Evolutionary conservation across 1,284 basidiomycete genomes (phyloP), one percentile per base, ranked within the genome.

Genomic region (Ganoderma sinense): DNA sequence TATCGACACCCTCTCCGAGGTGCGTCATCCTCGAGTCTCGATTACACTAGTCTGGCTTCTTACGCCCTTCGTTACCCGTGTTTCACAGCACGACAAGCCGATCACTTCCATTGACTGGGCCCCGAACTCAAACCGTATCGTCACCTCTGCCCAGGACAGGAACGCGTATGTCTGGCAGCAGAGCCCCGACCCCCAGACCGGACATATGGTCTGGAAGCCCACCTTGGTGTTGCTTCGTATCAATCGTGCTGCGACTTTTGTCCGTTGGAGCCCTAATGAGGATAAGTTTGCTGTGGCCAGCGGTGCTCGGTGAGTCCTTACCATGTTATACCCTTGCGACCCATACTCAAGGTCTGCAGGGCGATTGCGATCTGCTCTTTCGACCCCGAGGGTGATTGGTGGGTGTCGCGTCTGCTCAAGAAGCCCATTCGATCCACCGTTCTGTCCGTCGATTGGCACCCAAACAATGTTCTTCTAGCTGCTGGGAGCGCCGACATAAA

Each of bases 51-150:
- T 40, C 18, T 56, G 31, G 53, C 0, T 41, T 23, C 26, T 36
- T 26, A 41, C 39, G 5, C 59, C 13, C 36, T 6, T n/a, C 56
- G 18, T 20, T 23, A 36, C 6, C 33, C 33, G 18, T 23, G 20
- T 11, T 72, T n/a, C 31, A 45, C 76, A 98, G 96, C 98, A 99
- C 84, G 98, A 99, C 87, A 99, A 99, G 85, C 86, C 94, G 73
- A 95, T 99, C 82, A 99, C 97, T 2, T 97, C 96, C 69, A 98
- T 99, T 81, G 97, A 99, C 82, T 99, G 98, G 98, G 98, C 97
- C 3, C 96, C 97, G 11, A 89, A 90, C 76, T 95, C 97, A 63
- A 99, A 99, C 84, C 93, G 96, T 59, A 97, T 99, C 83, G 98
- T 99, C 41, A 99, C 97, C 14, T 96, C 97, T 76, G 97, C 97